Percentiles rank a stretch among this genome's conserved stretches.
These are phyloP conservation scores for Thielaviopsis populi DNA, from an alignment of 2,329 filamentous ascomycete species.

Conservation along the genomic window DNA sequence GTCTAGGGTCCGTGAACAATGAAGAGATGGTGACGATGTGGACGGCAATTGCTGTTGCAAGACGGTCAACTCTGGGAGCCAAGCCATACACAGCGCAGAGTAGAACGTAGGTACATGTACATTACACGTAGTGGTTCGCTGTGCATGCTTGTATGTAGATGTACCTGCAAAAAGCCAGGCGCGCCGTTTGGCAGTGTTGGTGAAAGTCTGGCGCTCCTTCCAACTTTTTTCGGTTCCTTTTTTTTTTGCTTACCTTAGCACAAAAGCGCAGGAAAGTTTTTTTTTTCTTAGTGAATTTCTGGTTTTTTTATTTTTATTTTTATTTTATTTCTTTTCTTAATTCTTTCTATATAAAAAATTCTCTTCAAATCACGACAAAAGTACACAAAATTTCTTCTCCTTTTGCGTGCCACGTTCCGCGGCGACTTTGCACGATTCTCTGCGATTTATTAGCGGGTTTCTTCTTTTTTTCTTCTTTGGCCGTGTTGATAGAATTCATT, in stretches of 20 bases:
- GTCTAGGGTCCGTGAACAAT: not conserved
- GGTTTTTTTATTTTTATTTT: not conserved
- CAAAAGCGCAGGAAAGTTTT: not conserved
- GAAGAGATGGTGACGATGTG: no score
- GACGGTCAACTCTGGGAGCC: no score
- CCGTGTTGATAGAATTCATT: not conserved
- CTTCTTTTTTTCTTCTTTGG: not conserved
- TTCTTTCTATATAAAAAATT: not conserved
- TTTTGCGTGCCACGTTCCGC: no score
- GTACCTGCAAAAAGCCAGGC: no score
- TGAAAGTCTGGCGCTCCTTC: not conserved
- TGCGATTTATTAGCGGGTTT: no score
- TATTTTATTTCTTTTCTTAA: not conserved
- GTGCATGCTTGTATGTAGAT: no score
- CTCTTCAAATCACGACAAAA: not conserved
- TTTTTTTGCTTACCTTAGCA: not conserved
- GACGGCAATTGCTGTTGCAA: no score
- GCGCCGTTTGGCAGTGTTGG: no score
- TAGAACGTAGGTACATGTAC: no score
- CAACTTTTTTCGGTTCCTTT: not conserved
- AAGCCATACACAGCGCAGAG: no score
- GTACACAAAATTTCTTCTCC: not conserved
- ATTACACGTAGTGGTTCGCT: no score
- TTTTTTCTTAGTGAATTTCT: slow-evolving; percentile 1
- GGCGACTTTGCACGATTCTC: no score